Percentiles rank a stretch among this genome's conserved stretches.
Evolutionary conservation across 2,329 filamentous ascomycete species (phyloP).

Genomic region (Cladosporium sp.): DNA sequence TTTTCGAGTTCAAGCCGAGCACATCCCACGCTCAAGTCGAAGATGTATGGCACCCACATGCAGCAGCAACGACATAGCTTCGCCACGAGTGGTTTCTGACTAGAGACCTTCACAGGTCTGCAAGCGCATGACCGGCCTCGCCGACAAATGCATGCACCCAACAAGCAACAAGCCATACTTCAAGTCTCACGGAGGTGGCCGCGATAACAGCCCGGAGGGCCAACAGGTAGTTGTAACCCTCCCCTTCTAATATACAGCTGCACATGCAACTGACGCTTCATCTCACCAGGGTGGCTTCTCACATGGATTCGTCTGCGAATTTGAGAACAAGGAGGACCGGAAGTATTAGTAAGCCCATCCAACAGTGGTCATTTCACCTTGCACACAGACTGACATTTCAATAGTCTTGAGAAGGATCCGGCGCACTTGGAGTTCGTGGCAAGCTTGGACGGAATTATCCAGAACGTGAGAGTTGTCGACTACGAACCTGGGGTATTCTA

Average conservation of each 20-base stretch:
- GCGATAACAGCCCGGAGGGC: constrained; percentile 59
- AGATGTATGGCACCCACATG: constrained; percentile 41
- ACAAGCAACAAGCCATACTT: constrained; percentile 58
- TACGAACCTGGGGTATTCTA: constrained; percentile 44
- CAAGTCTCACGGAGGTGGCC: constrained; percentile 53
- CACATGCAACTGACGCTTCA: not conserved
- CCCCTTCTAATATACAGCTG: not conserved
- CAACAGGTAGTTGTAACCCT: constrained; percentile 18
- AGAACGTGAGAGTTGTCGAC: constrained; percentile 57
- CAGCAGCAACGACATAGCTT: too few species aligned
- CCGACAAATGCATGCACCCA: constrained; percentile 57
- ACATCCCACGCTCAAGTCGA: constrained; percentile 48
- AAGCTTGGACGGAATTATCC: constrained; percentile 44
- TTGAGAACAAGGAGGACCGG: constrained; percentile 59
- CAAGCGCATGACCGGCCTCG: constrained; percentile 53
- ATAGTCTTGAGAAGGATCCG: constrained; percentile 54
- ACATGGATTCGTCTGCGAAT: constrained; percentile 67
- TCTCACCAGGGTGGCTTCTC: constrained; percentile 53
- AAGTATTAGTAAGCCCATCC: constrained; percentile 53
- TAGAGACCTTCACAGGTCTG: constrained; percentile 44
- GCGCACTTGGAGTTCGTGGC: constrained; percentile 59
- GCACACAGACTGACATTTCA: not conserved
- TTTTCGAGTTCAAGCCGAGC: constrained; percentile 61
- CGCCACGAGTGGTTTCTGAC: not conserved
- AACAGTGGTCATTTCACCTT: not conserved